Evolutionary conservation across 495 filamentous ascomycete genomes (phyloP).

Genomic region (Cryomyces antarcticus): DNA sequence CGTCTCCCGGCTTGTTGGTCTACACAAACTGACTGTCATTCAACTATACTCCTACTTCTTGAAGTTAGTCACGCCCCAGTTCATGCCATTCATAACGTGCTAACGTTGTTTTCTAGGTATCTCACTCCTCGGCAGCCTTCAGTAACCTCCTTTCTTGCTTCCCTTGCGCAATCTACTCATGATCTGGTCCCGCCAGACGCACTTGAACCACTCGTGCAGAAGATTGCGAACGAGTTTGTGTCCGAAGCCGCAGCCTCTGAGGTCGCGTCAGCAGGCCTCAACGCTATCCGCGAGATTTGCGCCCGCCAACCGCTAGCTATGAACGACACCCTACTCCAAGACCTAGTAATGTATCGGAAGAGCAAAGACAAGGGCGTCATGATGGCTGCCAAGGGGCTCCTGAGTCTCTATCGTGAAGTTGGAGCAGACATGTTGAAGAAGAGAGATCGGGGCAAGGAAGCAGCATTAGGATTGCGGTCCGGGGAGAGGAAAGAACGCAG

Average conservation of each 20-base stretch:
- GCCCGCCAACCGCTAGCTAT: constrained; percentile 82
- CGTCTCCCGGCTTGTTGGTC: constrained; percentile 70
- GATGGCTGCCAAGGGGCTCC: constrained; percentile 85
- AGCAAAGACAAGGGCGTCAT: constrained; percentile 95
- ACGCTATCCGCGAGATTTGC: constrained; percentile 87
- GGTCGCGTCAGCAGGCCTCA: constrained; percentile 82
- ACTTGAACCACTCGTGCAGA: constrained; percentile 76
- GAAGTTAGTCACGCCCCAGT: constrained; percentile 21
- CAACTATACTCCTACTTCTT: constrained; percentile 72
- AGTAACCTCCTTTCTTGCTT: constrained; percentile 87
- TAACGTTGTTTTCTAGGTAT: constrained; percentile 17
- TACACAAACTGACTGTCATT: constrained; percentile 79
- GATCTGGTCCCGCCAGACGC: constrained; percentile 82
- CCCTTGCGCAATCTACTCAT: constrained; percentile 78
- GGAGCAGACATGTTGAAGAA: constrained; percentile 77
- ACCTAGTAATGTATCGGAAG: constrained; percentile 87
- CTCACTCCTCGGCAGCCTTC: constrained; percentile 74
- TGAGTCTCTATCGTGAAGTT: constrained; percentile 77
- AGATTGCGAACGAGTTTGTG: constrained; percentile 97
- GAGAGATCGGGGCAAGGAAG: constrained; percentile 79
- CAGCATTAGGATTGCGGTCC: constrained; percentile 56
- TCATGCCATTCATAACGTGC: not conserved
- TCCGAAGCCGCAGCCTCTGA: constrained; percentile 82
- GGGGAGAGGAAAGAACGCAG: constrained; percentile 49
- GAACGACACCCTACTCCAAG: constrained; percentile 86